Base-by-base conservation (phyloP, 1,284 basidiomycete species). In the Leccinum ponderosum region DNA sequence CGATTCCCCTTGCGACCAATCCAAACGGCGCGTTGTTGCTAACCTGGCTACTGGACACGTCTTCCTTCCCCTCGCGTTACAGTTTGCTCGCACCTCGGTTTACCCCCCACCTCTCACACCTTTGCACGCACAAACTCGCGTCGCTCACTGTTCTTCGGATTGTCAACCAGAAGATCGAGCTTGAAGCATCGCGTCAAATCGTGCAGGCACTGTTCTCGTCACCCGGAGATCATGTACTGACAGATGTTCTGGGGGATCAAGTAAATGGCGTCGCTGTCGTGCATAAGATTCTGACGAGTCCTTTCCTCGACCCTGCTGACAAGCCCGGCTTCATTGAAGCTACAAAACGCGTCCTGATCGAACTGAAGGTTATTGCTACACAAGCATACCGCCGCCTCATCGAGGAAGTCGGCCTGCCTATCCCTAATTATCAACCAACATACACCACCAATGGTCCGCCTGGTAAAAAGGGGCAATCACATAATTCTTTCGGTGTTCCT, bases 61-160 rank as follows among this genome's bases (percentile, higher is more conserved):
- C 95, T 48, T 87, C 87, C 64, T 91, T 99, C 77, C 91, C 94
- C 1, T 97, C 95, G 3, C 86, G 97, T 48, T 98, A 97, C 79
- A 88, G 91, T 57, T 81, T 99, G 55, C 82, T 99, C 48, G 95
- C 97, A 1, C 95, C 95, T 54, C 91, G 97, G 48, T 97, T 99
- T 74, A 94, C 94, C 0, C 95, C 97, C 44, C 96, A 99, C 74
- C 83, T 99, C 39, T 94, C 94, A 2, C 95, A 98, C 74, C 82
- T 99, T 60, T 98, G 96, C 80, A 98, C 96, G 1, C 97, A 99
- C 82, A 99, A 99, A 79, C 78, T 99, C 63, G 97, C 97, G 0
- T 97, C 94, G 1, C 82, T 95, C 66, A 97, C 96, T 0, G 94
- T 99, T 39, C 81, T 98, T 65, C 85, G 96, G 68, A 92, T 96